These are phyloP conservation scores for Aspergillus fructus DNA, from an alignment of 2,329 filamentous ascomycete genomes.

Conservation along the genomic window DNA sequence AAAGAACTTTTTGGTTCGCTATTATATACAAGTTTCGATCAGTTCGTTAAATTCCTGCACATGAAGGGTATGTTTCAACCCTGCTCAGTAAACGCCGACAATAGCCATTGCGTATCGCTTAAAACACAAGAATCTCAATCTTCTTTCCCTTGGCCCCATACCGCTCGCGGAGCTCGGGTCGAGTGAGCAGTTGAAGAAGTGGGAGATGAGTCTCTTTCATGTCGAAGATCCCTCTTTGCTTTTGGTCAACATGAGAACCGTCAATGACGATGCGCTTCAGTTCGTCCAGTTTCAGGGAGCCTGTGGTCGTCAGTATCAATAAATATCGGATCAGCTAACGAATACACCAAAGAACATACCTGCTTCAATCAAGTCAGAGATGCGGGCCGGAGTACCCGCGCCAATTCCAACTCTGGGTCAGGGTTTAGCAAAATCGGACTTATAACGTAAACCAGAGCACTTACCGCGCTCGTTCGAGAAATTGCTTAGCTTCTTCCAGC, in stretches of 20 bases:
- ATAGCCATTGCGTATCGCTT: slow-evolving; percentile 23
- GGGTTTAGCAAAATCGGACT: slow-evolving; percentile 4
- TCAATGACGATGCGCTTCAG: slow-evolving; percentile 83
- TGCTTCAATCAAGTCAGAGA: slow-evolving; percentile 79
- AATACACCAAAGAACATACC: slow-evolving; percentile 50
- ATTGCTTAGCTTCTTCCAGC: slow-evolving; percentile 77
- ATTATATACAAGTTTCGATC: slow-evolving; percentile 3
- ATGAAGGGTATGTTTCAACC: not conserved
- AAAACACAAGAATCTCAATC: slow-evolving; percentile 51
- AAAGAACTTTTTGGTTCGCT: not conserved
- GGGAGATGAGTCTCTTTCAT: slow-evolving; percentile 91
- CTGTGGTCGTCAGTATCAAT: slow-evolving; percentile 37
- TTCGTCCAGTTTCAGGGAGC: slow-evolving; percentile 67
- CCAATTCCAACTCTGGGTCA: slow-evolving; percentile 72
- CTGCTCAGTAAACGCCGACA: slow-evolving; percentile 10
- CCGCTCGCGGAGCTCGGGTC: slow-evolving; percentile 67
- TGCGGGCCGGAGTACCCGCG: slow-evolving; percentile 81
- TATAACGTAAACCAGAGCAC: slow-evolving; percentile 3
- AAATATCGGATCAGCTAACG: not conserved
- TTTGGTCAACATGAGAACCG: slow-evolving; percentile 88
- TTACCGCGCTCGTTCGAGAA: slow-evolving; percentile 63
- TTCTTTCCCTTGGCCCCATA: slow-evolving; percentile 60
- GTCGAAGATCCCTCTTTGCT: slow-evolving; percentile 89
- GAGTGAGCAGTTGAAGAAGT: slow-evolving; percentile 70
- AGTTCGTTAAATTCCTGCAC: not conserved